Conservation (phyloP, 208 protist species). For the Vickermania ingenoplastis region DNA sequence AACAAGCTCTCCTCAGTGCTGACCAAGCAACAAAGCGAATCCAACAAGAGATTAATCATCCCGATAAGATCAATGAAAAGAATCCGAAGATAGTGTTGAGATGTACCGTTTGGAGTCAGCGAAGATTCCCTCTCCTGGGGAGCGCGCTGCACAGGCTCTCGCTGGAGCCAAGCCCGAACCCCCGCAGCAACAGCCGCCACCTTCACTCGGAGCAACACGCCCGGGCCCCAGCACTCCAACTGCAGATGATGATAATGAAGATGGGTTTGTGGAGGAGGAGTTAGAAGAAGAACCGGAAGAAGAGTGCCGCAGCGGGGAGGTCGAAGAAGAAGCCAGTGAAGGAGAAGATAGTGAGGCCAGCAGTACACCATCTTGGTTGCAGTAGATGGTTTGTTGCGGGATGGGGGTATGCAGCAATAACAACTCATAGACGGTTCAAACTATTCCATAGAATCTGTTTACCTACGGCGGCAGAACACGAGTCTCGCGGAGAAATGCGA, state of each 20-base stretch:
- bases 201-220: background rate
- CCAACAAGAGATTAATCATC: background rate
- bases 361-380: constrained; percentile 31
- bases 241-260: background rate
- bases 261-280: constrained; percentile 9
- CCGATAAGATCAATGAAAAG: background rate
- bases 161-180: background rate
- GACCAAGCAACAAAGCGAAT: background rate
- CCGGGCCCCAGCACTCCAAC: background rate
- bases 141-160: background rate
- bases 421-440: no score
- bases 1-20: background rate
- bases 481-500: no score
- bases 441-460: no score
- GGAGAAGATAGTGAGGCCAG: constrained; percentile 14
- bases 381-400: background rate
- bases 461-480: no score
- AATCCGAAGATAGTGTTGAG: background rate
- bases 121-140: background rate
- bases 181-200: background rate
- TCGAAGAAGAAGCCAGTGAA: background rate
- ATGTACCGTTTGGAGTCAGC: background rate
- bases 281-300: constrained; percentile 8
- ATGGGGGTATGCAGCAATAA: no score
- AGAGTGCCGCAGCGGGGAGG: background rate